Base-by-base conservation (phyloP, 2,329 filamentous ascomycete genomes). In the Aspergillus floridensis region DNA sequence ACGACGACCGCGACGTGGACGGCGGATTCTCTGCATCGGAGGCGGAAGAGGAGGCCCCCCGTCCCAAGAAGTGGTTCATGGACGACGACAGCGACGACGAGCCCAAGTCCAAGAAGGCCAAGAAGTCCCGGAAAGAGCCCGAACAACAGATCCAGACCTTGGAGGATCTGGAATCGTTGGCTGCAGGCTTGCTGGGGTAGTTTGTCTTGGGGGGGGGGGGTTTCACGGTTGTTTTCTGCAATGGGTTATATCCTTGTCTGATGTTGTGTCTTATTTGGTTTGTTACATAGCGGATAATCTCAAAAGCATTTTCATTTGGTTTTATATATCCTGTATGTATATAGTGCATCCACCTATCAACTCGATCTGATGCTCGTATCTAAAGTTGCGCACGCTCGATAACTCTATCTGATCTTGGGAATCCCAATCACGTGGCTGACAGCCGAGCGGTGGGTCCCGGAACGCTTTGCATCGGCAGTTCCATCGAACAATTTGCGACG, bases 81-180 rank as follows among this genome's bases (percentile, higher is more conserved):
- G 65, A 71, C n/a, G 63, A 68, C n/a, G 63, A 68, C 35, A 69
- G 70, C 58, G 68, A 70, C 21, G 66, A 66, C 12, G 66, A 71
- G 24, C 63, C 63, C 26, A 57, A 60, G 14, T 62, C 64, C 56
- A 69, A 69, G 62, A 70, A 70, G 60, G 62, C 58, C 55, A 68
- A 70, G 55, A 70, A 70, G 59, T 41, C 63, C 41, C 63, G 49
- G 10, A 61, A 66, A 32, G 59, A 60, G 16, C 66, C 74, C n/a
- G 65, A 63, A 14, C 70, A 70, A 55, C 70, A 70, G 56, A 74
- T 78, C 65, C 69, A 78, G 60, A 80, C 78, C n/a, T 58, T 80
- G 67, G 77, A 77, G 60, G 79, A 81, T 70, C 63, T 81, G 69
- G 79, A 81, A 65, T 75, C 77, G 55, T 61, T 81, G 70, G 79